Evolutionary conservation across 306 rosid species (phyloP).

Genomic region (Vigna unguiculata): DNA sequence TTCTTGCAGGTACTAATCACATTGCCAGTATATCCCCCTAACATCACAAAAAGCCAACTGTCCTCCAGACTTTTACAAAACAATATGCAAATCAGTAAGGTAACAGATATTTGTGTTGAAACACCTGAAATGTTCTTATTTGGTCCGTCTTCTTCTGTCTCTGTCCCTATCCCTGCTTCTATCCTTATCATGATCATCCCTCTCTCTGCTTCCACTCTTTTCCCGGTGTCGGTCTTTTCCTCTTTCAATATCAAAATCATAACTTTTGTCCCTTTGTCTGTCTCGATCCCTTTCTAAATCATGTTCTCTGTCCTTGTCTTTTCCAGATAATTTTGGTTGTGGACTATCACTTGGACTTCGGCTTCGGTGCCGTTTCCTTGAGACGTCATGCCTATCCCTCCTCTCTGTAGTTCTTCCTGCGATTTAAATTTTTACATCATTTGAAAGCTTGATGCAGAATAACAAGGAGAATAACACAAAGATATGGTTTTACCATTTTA

Average conservation of each 20-base stretch:
- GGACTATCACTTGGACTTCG: slow-evolving; percentile 81
- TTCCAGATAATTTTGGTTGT: slow-evolving; percentile 58
- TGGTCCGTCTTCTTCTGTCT: slow-evolving; percentile 74
- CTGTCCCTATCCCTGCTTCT: slow-evolving; percentile 73
- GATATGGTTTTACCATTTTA: slow-evolving; percentile 10
- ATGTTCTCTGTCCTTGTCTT: slow-evolving; percentile 80
- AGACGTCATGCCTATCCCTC: slow-evolving; percentile 68
- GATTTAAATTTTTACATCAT: slow-evolving; percentile 4
- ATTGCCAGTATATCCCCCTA: slow-evolving; percentile 33
- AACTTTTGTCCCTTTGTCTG: slow-evolving; percentile 67
- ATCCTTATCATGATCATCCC: slow-evolving; percentile 85
- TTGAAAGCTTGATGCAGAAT: slow-evolving; percentile 26
- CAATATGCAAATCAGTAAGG: slow-evolving; percentile 36
- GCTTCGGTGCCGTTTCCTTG: slow-evolving; percentile 86
- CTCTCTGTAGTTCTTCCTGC: slow-evolving; percentile 76
- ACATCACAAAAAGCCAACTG: slow-evolving; percentile 31
- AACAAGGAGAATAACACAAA: slow-evolving; percentile 10
- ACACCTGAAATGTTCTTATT: slow-evolving; percentile 48
- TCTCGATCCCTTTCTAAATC: slow-evolving; percentile 71
- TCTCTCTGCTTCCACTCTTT: slow-evolving; percentile 93
- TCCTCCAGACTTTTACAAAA: slow-evolving; percentile 29
- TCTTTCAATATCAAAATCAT: slow-evolving; percentile 66
- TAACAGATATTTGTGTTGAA: neutral
- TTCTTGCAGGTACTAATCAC: slow-evolving; percentile 14
- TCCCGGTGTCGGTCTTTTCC: slow-evolving; percentile 69